Conservation (phyloP, 148 eudicot species). For the Rhododendron griersonianum region DNA sequence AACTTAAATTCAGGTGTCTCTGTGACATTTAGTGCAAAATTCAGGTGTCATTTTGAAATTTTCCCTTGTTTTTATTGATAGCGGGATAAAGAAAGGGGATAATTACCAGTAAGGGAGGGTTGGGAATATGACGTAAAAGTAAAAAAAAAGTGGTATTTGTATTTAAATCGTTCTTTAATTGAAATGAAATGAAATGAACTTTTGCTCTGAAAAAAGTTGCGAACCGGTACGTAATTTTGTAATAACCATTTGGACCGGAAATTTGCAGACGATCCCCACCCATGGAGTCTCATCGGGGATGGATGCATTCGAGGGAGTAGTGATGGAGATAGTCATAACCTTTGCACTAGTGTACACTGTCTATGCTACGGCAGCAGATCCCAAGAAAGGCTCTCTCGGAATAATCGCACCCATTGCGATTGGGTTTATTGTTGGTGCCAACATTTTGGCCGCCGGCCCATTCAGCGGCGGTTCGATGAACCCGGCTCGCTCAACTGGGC, state of each 20-base stretch:
- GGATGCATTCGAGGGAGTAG: slow-evolving; percentile 52
- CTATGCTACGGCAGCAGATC: slow-evolving; percentile 88
- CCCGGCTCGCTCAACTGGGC: slow-evolving; percentile 89
- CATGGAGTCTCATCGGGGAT: slow-evolving; percentile 64
- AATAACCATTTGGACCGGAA: neutral
- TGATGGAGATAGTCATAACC: slow-evolving; percentile 72
- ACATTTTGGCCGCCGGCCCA: slow-evolving; percentile 81
- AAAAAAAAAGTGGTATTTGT: too few species aligned
- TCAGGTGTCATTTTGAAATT: too few species aligned
- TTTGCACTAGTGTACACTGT: slow-evolving; percentile 81
- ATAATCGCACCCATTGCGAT: slow-evolving; percentile 78
- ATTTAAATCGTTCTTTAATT: too few species aligned
- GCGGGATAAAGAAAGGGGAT: neutral
- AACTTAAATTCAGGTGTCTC: too few species aligned
- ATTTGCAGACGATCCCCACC: slow-evolving; percentile 50
- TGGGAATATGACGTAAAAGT: too few species aligned
- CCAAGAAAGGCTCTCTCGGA: slow-evolving; percentile 74
- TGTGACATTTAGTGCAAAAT: too few species aligned
- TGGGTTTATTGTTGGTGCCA: slow-evolving; percentile 84
- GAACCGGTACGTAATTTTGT: neutral
- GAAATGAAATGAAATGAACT: neutral
- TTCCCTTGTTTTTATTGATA: neutral
- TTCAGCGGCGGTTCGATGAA: slow-evolving; percentile 90
- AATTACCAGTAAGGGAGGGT: too few species aligned
- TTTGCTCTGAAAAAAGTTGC: too few species aligned